Percentiles rank a stretch among this genome's conserved stretches.
Evolutionary conservation across 371 early-diverging fungal genomes (phyloP).

Genomic region (Mortierella sp.): DNA sequence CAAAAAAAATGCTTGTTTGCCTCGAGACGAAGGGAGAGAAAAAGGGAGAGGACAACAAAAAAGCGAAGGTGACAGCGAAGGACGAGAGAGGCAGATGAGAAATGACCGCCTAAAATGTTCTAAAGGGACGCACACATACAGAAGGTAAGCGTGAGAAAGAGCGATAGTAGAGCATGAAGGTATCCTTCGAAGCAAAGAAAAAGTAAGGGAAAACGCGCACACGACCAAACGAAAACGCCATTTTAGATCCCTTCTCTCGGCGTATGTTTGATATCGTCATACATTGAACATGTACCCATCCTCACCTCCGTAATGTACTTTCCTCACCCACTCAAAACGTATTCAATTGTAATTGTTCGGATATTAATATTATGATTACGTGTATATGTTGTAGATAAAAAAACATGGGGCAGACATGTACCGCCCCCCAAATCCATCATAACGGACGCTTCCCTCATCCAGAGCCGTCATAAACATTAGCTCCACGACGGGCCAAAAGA

Average conservation of each 20-base stretch:
- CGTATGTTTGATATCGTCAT: constrained; percentile 3
- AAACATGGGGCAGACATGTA: background rate
- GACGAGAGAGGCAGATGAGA: background rate
- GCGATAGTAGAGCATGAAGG: background rate
- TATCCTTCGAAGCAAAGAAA: background rate
- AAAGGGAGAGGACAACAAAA: background rate
- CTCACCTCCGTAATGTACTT: background rate
- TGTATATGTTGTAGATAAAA: background rate
- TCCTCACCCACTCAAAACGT: background rate
- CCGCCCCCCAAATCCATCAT: too few species aligned
- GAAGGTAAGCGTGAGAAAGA: background rate
- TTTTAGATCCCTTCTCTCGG: background rate
- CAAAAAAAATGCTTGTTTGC: background rate
- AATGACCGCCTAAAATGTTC: background rate
- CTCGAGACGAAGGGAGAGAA: background rate
- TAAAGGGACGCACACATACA: background rate
- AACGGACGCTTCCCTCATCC: background rate
- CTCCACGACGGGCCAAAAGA: background rate
- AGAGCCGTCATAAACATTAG: background rate
- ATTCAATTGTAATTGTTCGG: background rate
- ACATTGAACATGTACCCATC: constrained; percentile 5
- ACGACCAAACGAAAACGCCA: background rate
- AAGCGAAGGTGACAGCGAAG: background rate
- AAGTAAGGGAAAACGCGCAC: background rate
- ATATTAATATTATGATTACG: background rate